Percentiles rank a stretch among this genome's conserved stretches.
These are phyloP conservation scores for Puccinia polysora DNA, from an alignment of 1,284 basidiomycete species.

Conservation along the genomic window DNA sequence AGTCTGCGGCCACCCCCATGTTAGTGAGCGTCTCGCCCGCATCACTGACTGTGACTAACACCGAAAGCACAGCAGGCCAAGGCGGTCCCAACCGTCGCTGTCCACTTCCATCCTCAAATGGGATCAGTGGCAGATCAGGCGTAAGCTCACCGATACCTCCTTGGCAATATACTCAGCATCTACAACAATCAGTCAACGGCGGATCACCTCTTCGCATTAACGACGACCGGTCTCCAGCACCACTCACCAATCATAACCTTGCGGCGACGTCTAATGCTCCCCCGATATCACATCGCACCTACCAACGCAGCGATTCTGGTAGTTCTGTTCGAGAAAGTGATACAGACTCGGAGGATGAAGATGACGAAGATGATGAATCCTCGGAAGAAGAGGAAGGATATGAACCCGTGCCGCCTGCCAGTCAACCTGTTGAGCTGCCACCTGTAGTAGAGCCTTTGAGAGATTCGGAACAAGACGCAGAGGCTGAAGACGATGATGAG, in stretches of 20 bases:
- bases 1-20: not conserved
- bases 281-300: constrained; percentile 19
- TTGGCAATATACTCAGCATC: constrained; percentile 26
- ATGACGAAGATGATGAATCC: constrained; percentile 8
- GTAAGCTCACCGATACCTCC: constrained; percentile 32
- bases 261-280: not conserved
- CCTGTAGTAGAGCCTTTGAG: not conserved
- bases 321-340: constrained; percentile 37
- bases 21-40: constrained; percentile 32
- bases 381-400: constrained; percentile 18
- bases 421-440: not conserved
- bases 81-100: not conserved
- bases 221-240: constrained; percentile 12
- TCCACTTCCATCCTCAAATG: constrained; percentile 20
- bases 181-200: constrained; percentile 26
- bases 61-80: not conserved
- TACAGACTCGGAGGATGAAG: constrained; percentile 39
- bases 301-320: constrained; percentile 38
- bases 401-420: constrained; percentile 1
- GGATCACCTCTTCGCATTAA: constrained; percentile 22
- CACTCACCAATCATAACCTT: constrained; percentile 19
- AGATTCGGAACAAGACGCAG: constrained; percentile 26
- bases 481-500: constrained; percentile 28
- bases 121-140: constrained; percentile 11
- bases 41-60: constrained; percentile 3